phyloP scores from a whole-genome alignment of 1,139 yeast genomes.

The Blastobotrys indianensis region DNA sequence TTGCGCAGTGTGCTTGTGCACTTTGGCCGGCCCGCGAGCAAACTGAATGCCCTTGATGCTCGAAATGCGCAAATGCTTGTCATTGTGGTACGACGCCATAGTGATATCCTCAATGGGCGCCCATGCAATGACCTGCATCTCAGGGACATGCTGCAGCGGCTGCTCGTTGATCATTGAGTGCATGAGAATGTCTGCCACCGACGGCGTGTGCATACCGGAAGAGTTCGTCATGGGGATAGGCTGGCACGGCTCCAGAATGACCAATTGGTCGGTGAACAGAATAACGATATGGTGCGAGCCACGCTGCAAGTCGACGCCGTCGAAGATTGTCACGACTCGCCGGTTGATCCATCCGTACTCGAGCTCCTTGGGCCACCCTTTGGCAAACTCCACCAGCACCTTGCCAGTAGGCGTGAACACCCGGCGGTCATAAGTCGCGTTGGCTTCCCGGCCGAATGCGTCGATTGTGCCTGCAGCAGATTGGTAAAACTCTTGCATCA shows the following conservation, averaged over 20 bases:
- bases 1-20: neutral
- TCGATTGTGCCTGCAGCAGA: conserved; percentile 64
- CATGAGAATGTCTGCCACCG: conserved; percentile 76
- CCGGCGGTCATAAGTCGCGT: conserved; percentile 47
- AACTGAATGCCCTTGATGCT: conserved; percentile 3
- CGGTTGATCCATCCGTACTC: conserved; percentile 87
- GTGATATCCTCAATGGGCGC: conserved; percentile 49
- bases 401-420: conserved; percentile 91
- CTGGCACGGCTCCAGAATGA: conserved; percentile 46
- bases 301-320: conserved; percentile 41
- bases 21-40: conserved; percentile 9
- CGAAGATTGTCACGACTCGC: conserved; percentile 78
- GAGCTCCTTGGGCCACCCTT: conserved; percentile 79
- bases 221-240: conserved; percentile 28
- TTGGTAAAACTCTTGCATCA: conserved; percentile 42
- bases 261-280: conserved; percentile 70
- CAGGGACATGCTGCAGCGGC: conserved; percentile 67
- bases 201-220: conserved; percentile 46
- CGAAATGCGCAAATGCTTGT: conserved; percentile 18
- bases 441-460: conserved; percentile 57
- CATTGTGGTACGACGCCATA: conserved; percentile 27
- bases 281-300: conserved; percentile 45
- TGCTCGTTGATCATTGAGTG: conserved; percentile 83
- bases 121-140: conserved; percentile 64
- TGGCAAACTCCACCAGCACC: conserved; percentile 73